A percentile compares a stretch with the other conserved stretches of the same genome.
Evolutionary conservation across 495 filamentous ascomycete genomes (phyloP).

Genomic region (Apiosordaria backusii): DNA sequence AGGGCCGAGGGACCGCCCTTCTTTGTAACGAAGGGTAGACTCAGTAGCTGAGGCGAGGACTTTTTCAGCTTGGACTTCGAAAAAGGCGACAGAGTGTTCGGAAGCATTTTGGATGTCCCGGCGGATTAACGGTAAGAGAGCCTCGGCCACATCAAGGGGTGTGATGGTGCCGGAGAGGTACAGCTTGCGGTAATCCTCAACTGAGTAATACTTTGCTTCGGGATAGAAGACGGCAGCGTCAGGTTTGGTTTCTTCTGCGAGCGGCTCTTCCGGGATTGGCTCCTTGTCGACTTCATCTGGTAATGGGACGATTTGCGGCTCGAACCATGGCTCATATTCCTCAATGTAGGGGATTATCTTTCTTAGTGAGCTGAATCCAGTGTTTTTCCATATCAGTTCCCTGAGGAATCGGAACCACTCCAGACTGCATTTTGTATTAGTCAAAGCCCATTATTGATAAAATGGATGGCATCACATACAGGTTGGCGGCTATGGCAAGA

Average conservation of each 20-base stretch:
- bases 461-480: slow-evolving; percentile 18
- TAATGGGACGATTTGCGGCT: slow-evolving; percentile 71
- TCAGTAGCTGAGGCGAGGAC: slow-evolving; percentile 62
- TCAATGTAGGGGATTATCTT: slow-evolving; percentile 54
- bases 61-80: slow-evolving; percentile 55
- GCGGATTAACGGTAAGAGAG: slow-evolving; percentile 65
- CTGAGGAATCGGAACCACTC: slow-evolving; percentile 34
- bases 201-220: slow-evolving; percentile 53
- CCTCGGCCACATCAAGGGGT: slow-evolving; percentile 60
- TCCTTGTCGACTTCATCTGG: slow-evolving; percentile 16
- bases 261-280: not conserved
- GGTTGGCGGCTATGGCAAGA: slow-evolving; percentile 23
- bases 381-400: slow-evolving; percentile 58
- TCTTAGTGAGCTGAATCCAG: slow-evolving; percentile 62
- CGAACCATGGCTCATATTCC: slow-evolving; percentile 62
- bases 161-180: slow-evolving; percentile 65
- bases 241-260: slow-evolving; percentile 12
- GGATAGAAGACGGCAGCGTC: slow-evolving; percentile 25
- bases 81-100: slow-evolving; percentile 63
- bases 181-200: slow-evolving; percentile 63
- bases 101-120: slow-evolving; percentile 51
- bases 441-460: not conserved
- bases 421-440: slow-evolving; percentile 25
- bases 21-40: slow-evolving; percentile 61
- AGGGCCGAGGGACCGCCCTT: slow-evolving; percentile 56